Conservation (phyloP, 2,329 filamentous ascomycete genomes). For the Cladosporium sp. region DNA sequence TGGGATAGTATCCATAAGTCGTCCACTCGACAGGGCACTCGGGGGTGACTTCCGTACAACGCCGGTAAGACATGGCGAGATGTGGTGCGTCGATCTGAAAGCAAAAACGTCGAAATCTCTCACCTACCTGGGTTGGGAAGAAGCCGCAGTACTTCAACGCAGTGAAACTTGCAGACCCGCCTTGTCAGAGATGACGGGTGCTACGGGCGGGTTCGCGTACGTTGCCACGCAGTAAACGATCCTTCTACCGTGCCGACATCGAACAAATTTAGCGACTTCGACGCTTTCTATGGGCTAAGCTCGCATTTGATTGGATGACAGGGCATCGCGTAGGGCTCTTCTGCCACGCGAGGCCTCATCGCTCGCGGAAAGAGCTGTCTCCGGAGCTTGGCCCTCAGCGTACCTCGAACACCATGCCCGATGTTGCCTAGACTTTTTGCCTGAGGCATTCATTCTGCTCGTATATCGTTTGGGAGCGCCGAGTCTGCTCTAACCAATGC, state of each 20-base stretch:
- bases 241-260: neutral
- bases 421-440: no score
- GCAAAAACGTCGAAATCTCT: neutral
- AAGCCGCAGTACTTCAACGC: neutral
- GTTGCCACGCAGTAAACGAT: neutral
- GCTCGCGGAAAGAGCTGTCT: neutral
- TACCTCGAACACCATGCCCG: no score
- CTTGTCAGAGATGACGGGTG: neutral
- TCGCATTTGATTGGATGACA: slow-evolving; percentile 4
- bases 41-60: slow-evolving; percentile 27
- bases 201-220: slow-evolving; percentile 1
- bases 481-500: neutral
- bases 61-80: slow-evolving; percentile 14
- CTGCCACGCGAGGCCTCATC: neutral
- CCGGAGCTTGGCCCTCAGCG: slow-evolving; percentile 5
- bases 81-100: neutral
- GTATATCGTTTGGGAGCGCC: slow-evolving; percentile 6
- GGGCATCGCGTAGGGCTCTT: neutral
- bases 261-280: slow-evolving; percentile 2
- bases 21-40: slow-evolving; percentile 35
- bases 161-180: neutral
- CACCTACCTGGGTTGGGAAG: neutral
- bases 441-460: neutral
- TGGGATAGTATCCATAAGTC: slow-evolving; percentile 39
- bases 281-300: slow-evolving; percentile 8